phyloP scores from a whole-genome alignment of 2,329 filamentous ascomycete species.

The Sarocladium kiliense region DNA sequence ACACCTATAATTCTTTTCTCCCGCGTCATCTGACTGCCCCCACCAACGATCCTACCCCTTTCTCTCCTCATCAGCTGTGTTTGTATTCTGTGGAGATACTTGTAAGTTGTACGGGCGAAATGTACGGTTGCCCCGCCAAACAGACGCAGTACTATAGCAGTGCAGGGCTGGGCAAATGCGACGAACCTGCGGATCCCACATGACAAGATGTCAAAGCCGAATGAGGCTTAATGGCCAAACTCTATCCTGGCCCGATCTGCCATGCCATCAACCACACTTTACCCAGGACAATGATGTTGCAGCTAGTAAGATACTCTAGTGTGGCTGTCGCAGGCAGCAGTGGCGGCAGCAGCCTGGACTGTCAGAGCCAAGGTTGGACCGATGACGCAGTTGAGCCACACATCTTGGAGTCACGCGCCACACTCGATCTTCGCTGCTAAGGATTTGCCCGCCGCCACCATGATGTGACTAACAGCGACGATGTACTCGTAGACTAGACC shows the following conservation, averaged over 20 bases:
- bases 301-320: no score
- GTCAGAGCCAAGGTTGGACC: neutral
- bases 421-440: conserved; percentile 3
- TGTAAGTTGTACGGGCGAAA: no score
- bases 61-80: no score
- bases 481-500: neutral
- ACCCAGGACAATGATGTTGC: no score
- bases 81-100: no score
- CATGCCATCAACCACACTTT: no score
- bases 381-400: conserved; percentile 9
- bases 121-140: conserved; percentile 1
- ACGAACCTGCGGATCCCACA: neutral
- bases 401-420: conserved; percentile 6
- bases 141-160: neutral
- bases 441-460: neutral
- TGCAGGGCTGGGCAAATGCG: neutral
- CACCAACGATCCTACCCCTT: no score
- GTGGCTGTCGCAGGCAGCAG: neutral
- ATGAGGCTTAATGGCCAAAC: neutral
- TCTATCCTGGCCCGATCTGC: no score
- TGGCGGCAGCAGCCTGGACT: neutral
- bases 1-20: no score
- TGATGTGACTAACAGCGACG: neutral
- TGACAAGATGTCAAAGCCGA: neutral
- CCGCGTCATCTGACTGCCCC: no score